Percentiles rank a stretch among this genome's conserved stretches.
phyloP scores from a whole-genome alignment of 257 asterid genomes.

The Pogostemon cablin region DNA sequence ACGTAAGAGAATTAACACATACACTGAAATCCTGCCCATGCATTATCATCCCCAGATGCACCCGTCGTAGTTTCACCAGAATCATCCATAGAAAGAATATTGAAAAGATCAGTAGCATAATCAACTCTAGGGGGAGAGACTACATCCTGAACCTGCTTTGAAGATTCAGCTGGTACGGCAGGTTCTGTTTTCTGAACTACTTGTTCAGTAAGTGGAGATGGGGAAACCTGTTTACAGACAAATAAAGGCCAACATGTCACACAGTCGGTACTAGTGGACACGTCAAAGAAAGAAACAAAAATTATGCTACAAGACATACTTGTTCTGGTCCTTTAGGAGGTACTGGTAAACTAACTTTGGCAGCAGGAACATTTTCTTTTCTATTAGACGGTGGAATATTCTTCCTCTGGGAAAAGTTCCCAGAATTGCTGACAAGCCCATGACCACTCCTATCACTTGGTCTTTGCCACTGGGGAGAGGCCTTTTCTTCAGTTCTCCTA shows the following conservation, averaged over 20 bases:
- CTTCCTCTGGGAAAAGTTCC: constrained; percentile 60
- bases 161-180: constrained; percentile 48
- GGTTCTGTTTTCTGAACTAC: constrained; percentile 61
- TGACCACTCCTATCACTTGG: constrained; percentile 65
- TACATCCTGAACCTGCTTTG: constrained; percentile 50
- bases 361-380: constrained; percentile 50
- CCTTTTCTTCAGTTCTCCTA: constrained; percentile 61
- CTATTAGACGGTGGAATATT: constrained; percentile 42
- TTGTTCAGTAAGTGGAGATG: constrained; percentile 55
- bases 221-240: constrained; percentile 60
- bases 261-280: neutral
- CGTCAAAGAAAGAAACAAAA: neutral
- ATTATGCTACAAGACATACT: constrained; percentile 47
- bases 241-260: constrained; percentile 20
- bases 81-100: constrained; percentile 79
- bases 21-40: constrained; percentile 98
- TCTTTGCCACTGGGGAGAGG: constrained; percentile 65
- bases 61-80: constrained; percentile 59
- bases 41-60: constrained; percentile 68
- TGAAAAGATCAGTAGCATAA: constrained; percentile 89
- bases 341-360: constrained; percentile 56
- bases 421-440: constrained; percentile 51
- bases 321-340: constrained; percentile 75
- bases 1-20: constrained; percentile 39
- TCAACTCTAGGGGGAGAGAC: constrained; percentile 74